Percentiles rank a stretch among this genome's conserved stretches.
Conservation (phyloP, 2,329 filamentous ascomycete genomes). For the Fusarium secorum region DNA sequence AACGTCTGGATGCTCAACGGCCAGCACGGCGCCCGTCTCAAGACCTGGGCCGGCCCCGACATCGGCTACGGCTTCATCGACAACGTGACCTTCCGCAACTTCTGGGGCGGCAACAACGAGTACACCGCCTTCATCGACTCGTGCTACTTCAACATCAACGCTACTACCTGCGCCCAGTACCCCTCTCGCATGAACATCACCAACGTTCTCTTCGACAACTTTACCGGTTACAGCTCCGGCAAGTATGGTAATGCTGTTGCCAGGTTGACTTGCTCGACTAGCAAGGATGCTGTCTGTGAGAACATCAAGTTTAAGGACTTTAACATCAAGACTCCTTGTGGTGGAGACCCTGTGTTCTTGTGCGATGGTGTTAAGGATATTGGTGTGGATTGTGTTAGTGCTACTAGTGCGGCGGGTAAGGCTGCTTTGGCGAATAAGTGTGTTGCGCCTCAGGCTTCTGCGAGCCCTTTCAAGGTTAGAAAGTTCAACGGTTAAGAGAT, state of each 20-base stretch:
- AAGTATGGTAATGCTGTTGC: slow-evolving; percentile 37
- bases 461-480: slow-evolving; percentile 28
- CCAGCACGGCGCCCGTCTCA: slow-evolving; percentile 36
- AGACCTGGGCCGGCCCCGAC: slow-evolving; percentile 37
- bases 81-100: slow-evolving; percentile 40
- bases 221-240: slow-evolving; percentile 37
- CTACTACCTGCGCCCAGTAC: slow-evolving; percentile 27
- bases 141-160: slow-evolving; percentile 39
- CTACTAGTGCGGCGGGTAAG: slow-evolving; percentile 23
- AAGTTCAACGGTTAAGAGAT: slow-evolving; percentile 7
- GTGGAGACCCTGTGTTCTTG: slow-evolving; percentile 28
- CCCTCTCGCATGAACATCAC: slow-evolving; percentile 40
- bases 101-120: slow-evolving; percentile 39
- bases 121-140: slow-evolving; percentile 38
- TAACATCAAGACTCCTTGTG: slow-evolving; percentile 34
- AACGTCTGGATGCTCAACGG: slow-evolving; percentile 42
- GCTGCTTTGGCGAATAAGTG: slow-evolving; percentile 36
- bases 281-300: slow-evolving; percentile 36
- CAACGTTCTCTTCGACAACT: slow-evolving; percentile 40
- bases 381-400: slow-evolving; percentile 34
- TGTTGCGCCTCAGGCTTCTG: slow-evolving; percentile 18
- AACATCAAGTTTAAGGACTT: slow-evolving; percentile 39
- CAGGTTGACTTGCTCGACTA: slow-evolving; percentile 32
- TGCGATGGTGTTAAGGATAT: slow-evolving; percentile 37
- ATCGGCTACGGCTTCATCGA: slow-evolving; percentile 38